Evolutionary conservation across 1,284 basidiomycete genomes (phyloP), one percentile per base, ranked within the genome.

Genomic region (Tylopilus orsonianus): DNA sequence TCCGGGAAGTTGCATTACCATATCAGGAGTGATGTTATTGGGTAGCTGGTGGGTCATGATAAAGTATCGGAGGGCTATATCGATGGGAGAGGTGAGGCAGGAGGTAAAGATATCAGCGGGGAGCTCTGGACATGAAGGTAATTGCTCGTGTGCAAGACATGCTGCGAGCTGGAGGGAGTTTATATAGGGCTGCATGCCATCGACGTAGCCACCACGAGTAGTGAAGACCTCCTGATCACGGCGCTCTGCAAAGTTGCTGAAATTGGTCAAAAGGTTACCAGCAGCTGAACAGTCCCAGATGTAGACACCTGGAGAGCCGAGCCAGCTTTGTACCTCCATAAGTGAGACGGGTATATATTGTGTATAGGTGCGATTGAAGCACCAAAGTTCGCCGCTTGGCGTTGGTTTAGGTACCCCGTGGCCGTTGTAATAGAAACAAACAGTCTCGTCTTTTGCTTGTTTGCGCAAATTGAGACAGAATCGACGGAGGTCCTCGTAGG

Each of bases 201-300:
- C 81, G 3, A 78, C 69, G 55, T 79, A 80, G 12, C 81, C 82
- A 3, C 80, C 81, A 40, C 82, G 77, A 54, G 75, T 73, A 50
- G 77, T 69, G 44, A 77, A 77, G 14, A 83, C 73, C 49, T 97
- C 94, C 40, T 85, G 81, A 61, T 97, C 95, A 24, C 91, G 83
- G 41, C 87, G 78, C 60, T 92, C 84, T 2, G 93, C 93, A 56
- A 94, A 90, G 52, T 80, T 81, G 64, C 90, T 90, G 70, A 97
- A 97, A 70, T 97, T 98, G 54, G 82, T 81, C 38, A 99, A 77
- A 41, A 99, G 85, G 66, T 97, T 87, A 0, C 96, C 96, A 0
- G 97, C 95, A 8, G 93, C 90, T 12, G 94, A 97, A 64, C 96
- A 97, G 65, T 99, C 96, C 96, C 96, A 99, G 46, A 99, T 93